phyloP scores from a whole-genome alignment of 768 basidiomycete species.

The Leccinum subtestaceum region DNA sequence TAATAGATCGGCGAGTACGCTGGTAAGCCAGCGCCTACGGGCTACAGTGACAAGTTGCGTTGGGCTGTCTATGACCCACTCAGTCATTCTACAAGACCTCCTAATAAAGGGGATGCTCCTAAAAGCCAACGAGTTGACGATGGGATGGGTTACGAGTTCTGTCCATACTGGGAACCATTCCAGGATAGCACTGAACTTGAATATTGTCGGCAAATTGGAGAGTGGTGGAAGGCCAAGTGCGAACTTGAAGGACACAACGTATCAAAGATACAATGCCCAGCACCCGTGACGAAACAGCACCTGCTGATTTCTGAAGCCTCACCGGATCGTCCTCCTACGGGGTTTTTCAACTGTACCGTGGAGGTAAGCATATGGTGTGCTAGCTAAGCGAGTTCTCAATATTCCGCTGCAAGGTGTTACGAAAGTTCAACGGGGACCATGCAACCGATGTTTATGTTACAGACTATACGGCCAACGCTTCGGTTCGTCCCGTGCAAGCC shows the following conservation, averaged over 20 bases:
- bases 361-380: slow-evolving; percentile 41
- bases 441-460: slow-evolving; percentile 58
- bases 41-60: slow-evolving; percentile 44
- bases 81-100: slow-evolving; percentile 37
- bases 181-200: slow-evolving; percentile 35
- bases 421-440: slow-evolving; percentile 36
- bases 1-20: slow-evolving; percentile 35
- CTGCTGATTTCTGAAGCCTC: slow-evolving; percentile 49
- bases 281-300: slow-evolving; percentile 35
- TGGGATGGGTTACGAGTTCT: slow-evolving; percentile 40
- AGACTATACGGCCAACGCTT: slow-evolving; percentile 54
- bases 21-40: slow-evolving; percentile 37
- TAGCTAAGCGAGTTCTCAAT: background rate
- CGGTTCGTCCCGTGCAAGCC: slow-evolving; percentile 33
- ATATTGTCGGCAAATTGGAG: slow-evolving; percentile 43
- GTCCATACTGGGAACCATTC: slow-evolving; percentile 45
- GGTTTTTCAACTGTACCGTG: slow-evolving; percentile 63
- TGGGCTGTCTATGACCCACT: slow-evolving; percentile 55
- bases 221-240: slow-evolving; percentile 49
- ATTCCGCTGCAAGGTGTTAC: slow-evolving; percentile 42
- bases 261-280: slow-evolving; percentile 13
- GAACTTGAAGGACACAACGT: slow-evolving; percentile 17
- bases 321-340: slow-evolving; percentile 41
- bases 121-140: slow-evolving; percentile 28
- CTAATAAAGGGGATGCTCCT: slow-evolving; percentile 37